A percentile compares a stretch with the other conserved stretches of the same genome.
Evolutionary conservation across 768 basidiomycete genomes (phyloP).

Genomic region (Termitomyces bulborhizus): DNA sequence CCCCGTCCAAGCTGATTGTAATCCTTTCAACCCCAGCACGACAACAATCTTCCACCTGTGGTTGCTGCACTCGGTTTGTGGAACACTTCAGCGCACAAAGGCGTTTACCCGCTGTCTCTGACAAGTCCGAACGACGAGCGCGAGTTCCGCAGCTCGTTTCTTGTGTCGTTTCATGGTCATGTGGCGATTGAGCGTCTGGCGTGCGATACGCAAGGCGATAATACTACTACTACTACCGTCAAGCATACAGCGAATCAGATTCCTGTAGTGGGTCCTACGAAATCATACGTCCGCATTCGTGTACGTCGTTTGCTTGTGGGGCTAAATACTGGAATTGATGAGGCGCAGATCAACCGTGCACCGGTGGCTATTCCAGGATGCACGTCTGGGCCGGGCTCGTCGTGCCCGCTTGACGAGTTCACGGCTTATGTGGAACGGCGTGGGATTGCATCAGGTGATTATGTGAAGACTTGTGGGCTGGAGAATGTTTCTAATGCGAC

Average conservation of each 20-base stretch:
- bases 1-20: too few species aligned
- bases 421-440: conserved; percentile 22
- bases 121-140: conserved; percentile 23
- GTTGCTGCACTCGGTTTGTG: conserved; percentile 36
- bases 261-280: conserved; percentile 3
- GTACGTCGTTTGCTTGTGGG: conserved; percentile 15
- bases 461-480: conserved; percentile 30
- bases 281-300: conserved; percentile 28
- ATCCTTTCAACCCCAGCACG: conserved; percentile 28
- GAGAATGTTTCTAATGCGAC: conserved; percentile 18
- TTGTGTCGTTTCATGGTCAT: conserved; percentile 35
- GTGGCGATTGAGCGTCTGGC: conserved; percentile 34
- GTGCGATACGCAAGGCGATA: conserved; percentile 16
- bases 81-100: conserved; percentile 26
- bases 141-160: conserved; percentile 31
- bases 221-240: background rate
- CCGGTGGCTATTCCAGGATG: conserved; percentile 35
- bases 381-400: conserved; percentile 29
- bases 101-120: conserved; percentile 31
- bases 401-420: conserved; percentile 31
- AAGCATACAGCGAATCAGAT: conserved; percentile 14
- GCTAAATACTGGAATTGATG: fast-evolving
- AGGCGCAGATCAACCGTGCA: conserved; percentile 29
- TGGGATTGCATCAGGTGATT: conserved; percentile 26
- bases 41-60: conserved; percentile 37